Percentiles rank a stretch among this genome's conserved stretches.
These are phyloP conservation scores for Starmerella tilneyi DNA, from an alignment of 805 yeast genomes.

Conservation along the genomic window DNA sequence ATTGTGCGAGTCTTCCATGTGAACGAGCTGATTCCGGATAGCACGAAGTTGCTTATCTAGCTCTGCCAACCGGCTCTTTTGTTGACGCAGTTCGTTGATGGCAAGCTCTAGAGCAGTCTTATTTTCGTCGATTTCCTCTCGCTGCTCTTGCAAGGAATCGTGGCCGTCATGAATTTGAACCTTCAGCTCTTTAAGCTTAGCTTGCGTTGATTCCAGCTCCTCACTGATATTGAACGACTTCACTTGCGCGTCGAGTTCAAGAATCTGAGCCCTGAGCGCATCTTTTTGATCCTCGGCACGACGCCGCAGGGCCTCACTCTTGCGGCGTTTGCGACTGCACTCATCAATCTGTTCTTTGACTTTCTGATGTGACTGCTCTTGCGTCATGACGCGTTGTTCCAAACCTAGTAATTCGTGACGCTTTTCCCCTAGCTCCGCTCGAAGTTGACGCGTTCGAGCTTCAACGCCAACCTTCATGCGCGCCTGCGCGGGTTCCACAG, in stretches of 20 bases:
- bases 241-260: background rate
- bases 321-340: background rate
- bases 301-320: background rate
- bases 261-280: background rate
- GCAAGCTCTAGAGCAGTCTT: too few relatives aligned
- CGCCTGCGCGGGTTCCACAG: background rate
- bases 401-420: background rate
- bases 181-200: background rate
- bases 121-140: background rate
- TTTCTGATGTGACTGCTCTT: background rate
- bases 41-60: too few relatives aligned
- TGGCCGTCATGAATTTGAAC: background rate
- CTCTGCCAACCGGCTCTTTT: too few relatives aligned
- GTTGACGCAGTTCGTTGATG: too few relatives aligned
- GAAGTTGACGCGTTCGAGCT: conserved; percentile 3
- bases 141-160: background rate
- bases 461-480: conserved; percentile 5
- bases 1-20: background rate
- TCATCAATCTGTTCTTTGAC: background rate
- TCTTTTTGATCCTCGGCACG: background rate
- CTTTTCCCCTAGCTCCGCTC: background rate
- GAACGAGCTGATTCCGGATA: background rate
- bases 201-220: background rate
- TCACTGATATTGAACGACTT: background rate
- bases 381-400: too few relatives aligned